A percentile compares a stretch with the other conserved stretches of the same genome.
Evolutionary conservation across 2,329 filamentous ascomycete genomes (phyloP).

Genomic region (Fusarium succisae): DNA sequence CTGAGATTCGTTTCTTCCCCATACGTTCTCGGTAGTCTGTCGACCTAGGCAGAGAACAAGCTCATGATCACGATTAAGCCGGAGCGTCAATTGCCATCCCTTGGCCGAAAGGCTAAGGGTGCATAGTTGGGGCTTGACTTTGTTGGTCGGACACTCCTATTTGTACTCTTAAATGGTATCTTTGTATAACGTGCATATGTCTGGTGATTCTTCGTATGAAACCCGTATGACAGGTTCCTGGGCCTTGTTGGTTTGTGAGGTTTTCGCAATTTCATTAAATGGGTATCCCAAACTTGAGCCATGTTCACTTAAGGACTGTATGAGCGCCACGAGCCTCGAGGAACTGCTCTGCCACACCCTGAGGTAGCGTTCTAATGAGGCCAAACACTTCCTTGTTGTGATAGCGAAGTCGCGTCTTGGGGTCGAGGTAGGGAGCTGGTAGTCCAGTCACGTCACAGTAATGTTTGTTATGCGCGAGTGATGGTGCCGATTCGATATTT

Average conservation of each 20-base stretch:
- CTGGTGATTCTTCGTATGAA: constrained; percentile 8
- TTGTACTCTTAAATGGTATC: constrained; percentile 15
- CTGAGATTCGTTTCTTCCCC: constrained; percentile 64
- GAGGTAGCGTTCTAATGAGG: constrained; percentile 80
- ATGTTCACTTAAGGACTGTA: constrained; percentile 82
- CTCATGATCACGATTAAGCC: constrained; percentile 94
- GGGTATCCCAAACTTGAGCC: not conserved
- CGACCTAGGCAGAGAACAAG: constrained; percentile 78
- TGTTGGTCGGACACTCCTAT: constrained; percentile 77
- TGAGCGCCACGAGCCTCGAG: constrained; percentile 91
- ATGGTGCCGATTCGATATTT: constrained; percentile 95
- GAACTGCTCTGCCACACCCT: constrained; percentile 86
- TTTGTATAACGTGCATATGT: constrained; percentile 7
- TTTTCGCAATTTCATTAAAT: constrained; percentile 6
- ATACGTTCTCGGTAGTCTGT: constrained; percentile 86
- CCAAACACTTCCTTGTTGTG: constrained; percentile 93
- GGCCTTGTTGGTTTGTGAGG: not conserved
- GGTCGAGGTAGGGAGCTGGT: constrained; percentile 90
- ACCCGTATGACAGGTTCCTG: not conserved
- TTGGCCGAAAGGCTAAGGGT: constrained; percentile 79
- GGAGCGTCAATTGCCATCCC: constrained; percentile 91
- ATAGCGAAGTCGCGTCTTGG: constrained; percentile 92
- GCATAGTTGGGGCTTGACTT: constrained; percentile 97
- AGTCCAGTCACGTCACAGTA: constrained; percentile 98
- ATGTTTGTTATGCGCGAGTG: constrained; percentile 81